These are phyloP conservation scores for Wallemia ichthyophaga DNA, from an alignment of 1,284 basidiomycete species.

Conservation along the genomic window DNA sequence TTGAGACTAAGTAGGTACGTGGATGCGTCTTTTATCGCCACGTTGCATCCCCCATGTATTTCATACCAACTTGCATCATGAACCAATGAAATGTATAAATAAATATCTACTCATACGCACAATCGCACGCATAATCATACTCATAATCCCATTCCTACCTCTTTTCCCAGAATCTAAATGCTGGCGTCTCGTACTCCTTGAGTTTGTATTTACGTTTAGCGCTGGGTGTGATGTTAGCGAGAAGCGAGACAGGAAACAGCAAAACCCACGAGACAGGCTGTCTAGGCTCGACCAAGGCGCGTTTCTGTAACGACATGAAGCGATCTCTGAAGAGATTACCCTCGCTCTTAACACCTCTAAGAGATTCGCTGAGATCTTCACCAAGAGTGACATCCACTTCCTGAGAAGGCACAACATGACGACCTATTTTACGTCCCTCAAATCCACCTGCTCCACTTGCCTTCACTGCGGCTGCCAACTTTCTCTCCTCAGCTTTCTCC, in stretches of 20 bases:
- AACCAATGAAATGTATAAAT: not conserved
- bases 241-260: not conserved
- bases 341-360: conserved; percentile 65
- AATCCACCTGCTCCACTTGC: conserved; percentile 19
- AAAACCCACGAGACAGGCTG: conserved; percentile 32
- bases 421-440: conserved; percentile 37
- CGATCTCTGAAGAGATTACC: conserved; percentile 77
- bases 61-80: not conserved
- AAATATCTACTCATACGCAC: not conserved
- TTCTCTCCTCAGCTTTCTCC: conserved; percentile 20
- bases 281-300: conserved; percentile 44
- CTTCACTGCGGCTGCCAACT: conserved; percentile 3
- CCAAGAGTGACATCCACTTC: conserved; percentile 61
- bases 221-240: not conserved
- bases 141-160: not conserved
- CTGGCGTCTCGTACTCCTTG: not conserved
- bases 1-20: too few species aligned
- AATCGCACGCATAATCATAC: too few species aligned
- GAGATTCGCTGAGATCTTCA: conserved; percentile 62
- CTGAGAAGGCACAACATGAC: conserved; percentile 36
- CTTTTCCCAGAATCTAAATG: not conserved
- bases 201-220: not conserved
- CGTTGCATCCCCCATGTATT: not conserved
- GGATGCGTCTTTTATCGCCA: too few species aligned
- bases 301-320: conserved; percentile 47